A percentile compares a stretch with the other conserved stretches of the same genome.
phyloP scores from a whole-genome alignment of 73 alveolate species.

The Uronychia binucleata region DNA sequence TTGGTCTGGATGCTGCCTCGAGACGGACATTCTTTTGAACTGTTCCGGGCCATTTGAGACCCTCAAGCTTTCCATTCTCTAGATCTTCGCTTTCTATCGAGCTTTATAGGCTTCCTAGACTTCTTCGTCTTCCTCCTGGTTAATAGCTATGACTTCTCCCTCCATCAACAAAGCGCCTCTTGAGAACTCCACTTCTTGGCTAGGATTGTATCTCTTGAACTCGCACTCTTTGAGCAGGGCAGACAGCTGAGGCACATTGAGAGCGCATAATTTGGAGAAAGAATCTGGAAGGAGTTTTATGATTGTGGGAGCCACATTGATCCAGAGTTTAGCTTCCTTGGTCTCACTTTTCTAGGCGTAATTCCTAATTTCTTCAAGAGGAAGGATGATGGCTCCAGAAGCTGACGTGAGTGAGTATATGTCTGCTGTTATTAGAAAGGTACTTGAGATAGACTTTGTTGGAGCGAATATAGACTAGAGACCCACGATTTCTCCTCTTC shows the following conservation, averaged over 20 bases:
- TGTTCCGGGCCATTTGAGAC: too few relatives aligned
- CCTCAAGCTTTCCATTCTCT: neutral
- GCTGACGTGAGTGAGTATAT: too few relatives aligned
- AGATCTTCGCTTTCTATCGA: neutral
- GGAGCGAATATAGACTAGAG: neutral
- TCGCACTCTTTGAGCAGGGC: neutral
- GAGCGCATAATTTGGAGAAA: neutral
- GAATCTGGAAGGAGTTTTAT: slow-evolving; percentile 3
- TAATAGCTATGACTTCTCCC: slow-evolving; percentile 2
- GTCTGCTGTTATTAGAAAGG: slow-evolving; percentile 11
- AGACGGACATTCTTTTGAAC: neutral
- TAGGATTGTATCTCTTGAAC: slow-evolving; percentile 1
- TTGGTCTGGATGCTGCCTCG: neutral
- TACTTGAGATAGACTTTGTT: slow-evolving; percentile 5
- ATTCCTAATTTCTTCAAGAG: neutral
- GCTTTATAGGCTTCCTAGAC: too few relatives aligned
- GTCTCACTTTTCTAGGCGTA: too few relatives aligned
- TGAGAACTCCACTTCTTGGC: neutral
- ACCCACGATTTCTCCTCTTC: slow-evolving; percentile 26
- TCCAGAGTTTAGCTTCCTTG: slow-evolving; percentile 6
- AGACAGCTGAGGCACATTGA: slow-evolving; percentile 12
- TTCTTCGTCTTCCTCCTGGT: too few relatives aligned
- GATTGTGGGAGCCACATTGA: slow-evolving; percentile 11
- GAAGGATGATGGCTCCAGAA: too few relatives aligned
- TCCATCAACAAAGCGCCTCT: slow-evolving; percentile 10